Percentiles rank a stretch among this genome's conserved stretches.
Evolutionary conservation across 495 filamentous ascomycete genomes (phyloP).

Genomic region (Annulohypoxylon bovei): DNA sequence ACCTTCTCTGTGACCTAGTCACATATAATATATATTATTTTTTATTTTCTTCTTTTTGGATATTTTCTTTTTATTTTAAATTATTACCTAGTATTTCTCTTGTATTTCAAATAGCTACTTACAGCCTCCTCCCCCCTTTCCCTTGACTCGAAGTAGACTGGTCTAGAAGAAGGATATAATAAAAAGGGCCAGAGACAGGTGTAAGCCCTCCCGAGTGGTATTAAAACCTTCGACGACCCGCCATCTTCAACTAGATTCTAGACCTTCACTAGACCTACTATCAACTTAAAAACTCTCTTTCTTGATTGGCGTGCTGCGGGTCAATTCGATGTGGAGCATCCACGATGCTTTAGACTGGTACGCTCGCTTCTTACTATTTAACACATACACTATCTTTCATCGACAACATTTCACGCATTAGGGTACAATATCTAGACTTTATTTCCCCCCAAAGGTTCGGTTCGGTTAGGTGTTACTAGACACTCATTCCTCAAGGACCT

Average conservation of each 20-base stretch:
- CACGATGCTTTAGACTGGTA: constrained; percentile 37
- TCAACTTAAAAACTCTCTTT: constrained; percentile 21
- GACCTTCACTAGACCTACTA: constrained; percentile 18
- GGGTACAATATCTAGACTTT: constrained; percentile 27
- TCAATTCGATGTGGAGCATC: constrained; percentile 41
- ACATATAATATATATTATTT: constrained; percentile 37
- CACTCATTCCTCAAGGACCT: constrained; percentile 29
- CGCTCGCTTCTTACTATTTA: constrained; percentile 25
- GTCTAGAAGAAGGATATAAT: constrained; percentile 35
- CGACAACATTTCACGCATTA: constrained; percentile 22
- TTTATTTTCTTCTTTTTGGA: constrained; percentile 9
- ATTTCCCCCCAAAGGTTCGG: background rate
- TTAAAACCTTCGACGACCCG: constrained; percentile 41
- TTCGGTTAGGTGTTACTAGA: constrained; percentile 37
- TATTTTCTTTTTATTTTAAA: constrained; percentile 20
- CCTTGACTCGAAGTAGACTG: constrained; percentile 41
- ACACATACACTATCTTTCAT: constrained; percentile 23
- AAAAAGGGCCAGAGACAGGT: constrained; percentile 21
- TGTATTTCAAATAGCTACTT: constrained; percentile 28
- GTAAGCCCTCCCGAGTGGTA: constrained; percentile 24
- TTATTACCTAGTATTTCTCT: constrained; percentile 11
- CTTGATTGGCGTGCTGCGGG: constrained; percentile 34
- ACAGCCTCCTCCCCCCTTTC: constrained; percentile 32
- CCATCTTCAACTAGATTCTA: constrained; percentile 24
- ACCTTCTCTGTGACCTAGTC: constrained; percentile 45